Percentiles rank a stretch among this genome's conserved stretches.
Conservation (phyloP, 2,329 filamentous ascomycete species). For the Lojkania enalia region DNA sequence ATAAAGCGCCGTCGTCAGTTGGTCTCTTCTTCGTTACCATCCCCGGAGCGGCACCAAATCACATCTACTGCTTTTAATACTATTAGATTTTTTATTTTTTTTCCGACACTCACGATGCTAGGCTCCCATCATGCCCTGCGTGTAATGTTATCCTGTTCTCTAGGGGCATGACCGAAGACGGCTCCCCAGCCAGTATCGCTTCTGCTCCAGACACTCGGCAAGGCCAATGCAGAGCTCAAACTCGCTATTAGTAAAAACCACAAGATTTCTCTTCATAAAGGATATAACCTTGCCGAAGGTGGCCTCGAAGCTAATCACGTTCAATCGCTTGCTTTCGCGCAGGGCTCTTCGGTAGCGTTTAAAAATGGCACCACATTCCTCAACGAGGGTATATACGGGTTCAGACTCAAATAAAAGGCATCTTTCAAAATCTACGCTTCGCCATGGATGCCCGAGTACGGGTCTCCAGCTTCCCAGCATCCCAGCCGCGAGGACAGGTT, state of each 20-base stretch:
- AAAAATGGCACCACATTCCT: slow-evolving; percentile 55
- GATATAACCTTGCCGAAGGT: slow-evolving; percentile 37
- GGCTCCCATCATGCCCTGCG: slow-evolving; percentile 47
- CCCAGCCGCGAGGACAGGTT: slow-evolving; percentile 53
- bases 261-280: slow-evolving; percentile 59
- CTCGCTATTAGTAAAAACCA: slow-evolving; percentile 66
- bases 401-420: slow-evolving; percentile 53
- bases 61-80: too few species aligned
- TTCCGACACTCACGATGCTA: slow-evolving; percentile 45
- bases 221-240: slow-evolving; percentile 58
- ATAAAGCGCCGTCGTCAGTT: too few species aligned
- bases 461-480: slow-evolving; percentile 59
- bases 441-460: slow-evolving; percentile 57
- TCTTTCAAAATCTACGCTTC: slow-evolving; percentile 56
- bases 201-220: slow-evolving; percentile 49
- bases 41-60: too few species aligned
- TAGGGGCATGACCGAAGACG: slow-evolving; percentile 60
- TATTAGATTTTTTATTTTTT: too few species aligned
- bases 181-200: slow-evolving; percentile 51
- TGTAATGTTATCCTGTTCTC: slow-evolving; percentile 61
- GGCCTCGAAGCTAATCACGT: slow-evolving; percentile 14
- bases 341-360: slow-evolving; percentile 43
- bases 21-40: too few species aligned
- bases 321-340: slow-evolving; percentile 40
- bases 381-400: slow-evolving; percentile 54